A percentile compares a stretch with the other conserved stretches of the same genome.
phyloP scores from a whole-genome alignment of 75 land plant species.

The Pinus albicaulis region DNA sequence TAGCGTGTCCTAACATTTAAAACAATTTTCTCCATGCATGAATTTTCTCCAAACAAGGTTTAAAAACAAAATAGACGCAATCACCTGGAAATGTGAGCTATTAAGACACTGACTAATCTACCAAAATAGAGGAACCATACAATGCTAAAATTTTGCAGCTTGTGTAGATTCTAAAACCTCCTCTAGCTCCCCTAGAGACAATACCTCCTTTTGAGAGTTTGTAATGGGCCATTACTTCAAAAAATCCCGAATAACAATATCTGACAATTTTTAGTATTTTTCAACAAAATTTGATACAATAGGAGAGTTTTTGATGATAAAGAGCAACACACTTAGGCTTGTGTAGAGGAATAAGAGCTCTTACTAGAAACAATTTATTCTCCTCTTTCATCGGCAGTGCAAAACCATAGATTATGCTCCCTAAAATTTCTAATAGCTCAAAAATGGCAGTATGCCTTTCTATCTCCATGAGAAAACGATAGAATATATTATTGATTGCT shows the following conservation, averaged over 20 bases:
- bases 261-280: conserved; percentile 54
- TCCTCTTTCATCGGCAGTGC: conserved; percentile 68
- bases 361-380: conserved; percentile 55
- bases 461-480: conserved; percentile 50
- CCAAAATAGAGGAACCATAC: conserved; percentile 59
- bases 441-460: conserved; percentile 63
- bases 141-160: conserved; percentile 41
- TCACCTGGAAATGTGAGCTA: conserved; percentile 65
- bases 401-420: conserved; percentile 64
- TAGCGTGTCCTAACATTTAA: too few relatives aligned
- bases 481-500: conserved; percentile 55
- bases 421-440: conserved; percentile 60
- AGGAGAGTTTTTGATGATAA: conserved; percentile 58
- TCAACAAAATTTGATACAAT: conserved; percentile 58
- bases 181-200: conserved; percentile 59
- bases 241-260: conserved; percentile 44
- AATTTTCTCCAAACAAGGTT: too few relatives aligned
- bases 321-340: conserved; percentile 49
- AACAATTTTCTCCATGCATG: too few relatives aligned
- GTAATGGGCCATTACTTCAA: conserved; percentile 68
- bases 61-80: background rate
- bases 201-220: conserved; percentile 65
- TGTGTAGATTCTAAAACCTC: conserved; percentile 56
- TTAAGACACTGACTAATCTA: conserved; percentile 51
- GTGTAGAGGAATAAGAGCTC: conserved; percentile 61